Conservation (phyloP, 2,329 filamentous ascomycete genomes). For the Parafenestella ontariensis region DNA sequence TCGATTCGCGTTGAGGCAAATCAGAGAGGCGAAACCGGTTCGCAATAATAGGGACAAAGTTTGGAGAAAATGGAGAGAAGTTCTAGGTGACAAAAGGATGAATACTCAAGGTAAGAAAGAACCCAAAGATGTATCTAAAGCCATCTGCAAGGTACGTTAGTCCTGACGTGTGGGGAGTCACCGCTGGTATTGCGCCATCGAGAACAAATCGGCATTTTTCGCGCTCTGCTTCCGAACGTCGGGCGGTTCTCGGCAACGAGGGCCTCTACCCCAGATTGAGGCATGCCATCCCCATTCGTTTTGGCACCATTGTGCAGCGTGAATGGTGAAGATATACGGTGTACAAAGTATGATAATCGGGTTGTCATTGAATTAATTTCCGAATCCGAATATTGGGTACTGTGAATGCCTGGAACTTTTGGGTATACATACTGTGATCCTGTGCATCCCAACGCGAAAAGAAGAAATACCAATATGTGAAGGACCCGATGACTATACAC, state of each 20-base stretch:
- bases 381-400: neutral
- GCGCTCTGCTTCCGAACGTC: slow-evolving; percentile 28
- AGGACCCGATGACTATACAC: neutral
- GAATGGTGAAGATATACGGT: neutral
- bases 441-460: neutral
- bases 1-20: slow-evolving; percentile 27
- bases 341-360: slow-evolving; percentile 22
- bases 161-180: slow-evolving; percentile 40
- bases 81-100: slow-evolving; percentile 2
- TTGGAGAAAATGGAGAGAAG: neutral
- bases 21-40: slow-evolving; percentile 11
- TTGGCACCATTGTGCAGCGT: neutral
- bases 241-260: slow-evolving; percentile 9
- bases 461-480: slow-evolving; percentile 6
- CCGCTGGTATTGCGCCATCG: slow-evolving; percentile 45
- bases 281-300: slow-evolving; percentile 8
- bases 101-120: slow-evolving; percentile 5
- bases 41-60: slow-evolving; percentile 1
- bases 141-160: slow-evolving; percentile 35
- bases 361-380: neutral
- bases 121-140: slow-evolving; percentile 14
- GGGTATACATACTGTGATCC: slow-evolving; percentile 11
- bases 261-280: slow-evolving; percentile 29
- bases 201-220: slow-evolving; percentile 32
- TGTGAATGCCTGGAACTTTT: neutral